phyloP scores from a whole-genome alignment of 108 stramenopile genomes.

The Pseudonitzschia multiseries region DNA sequence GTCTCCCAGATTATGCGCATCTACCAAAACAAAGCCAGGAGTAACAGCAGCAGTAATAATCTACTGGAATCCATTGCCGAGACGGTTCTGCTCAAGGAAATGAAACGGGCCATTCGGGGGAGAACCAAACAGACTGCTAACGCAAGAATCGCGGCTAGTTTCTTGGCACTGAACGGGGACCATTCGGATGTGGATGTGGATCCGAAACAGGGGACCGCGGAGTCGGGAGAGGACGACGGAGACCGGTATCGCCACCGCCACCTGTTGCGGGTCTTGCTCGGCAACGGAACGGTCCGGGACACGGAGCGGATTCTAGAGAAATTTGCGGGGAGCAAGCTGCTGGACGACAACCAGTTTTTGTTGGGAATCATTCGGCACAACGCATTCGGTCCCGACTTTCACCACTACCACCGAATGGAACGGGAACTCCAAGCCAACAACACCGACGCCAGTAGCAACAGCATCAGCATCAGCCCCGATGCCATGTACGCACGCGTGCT shows the following conservation, averaged over 20 bases:
- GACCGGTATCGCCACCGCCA: slow-evolving; percentile 5
- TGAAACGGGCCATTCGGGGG: slow-evolving; percentile 28
- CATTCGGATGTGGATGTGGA: neutral
- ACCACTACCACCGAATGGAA: slow-evolving; percentile 40
- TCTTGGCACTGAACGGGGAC: slow-evolving; percentile 20
- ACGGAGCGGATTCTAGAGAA: neutral
- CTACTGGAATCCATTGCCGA: slow-evolving; percentile 57
- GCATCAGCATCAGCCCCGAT: neutral
- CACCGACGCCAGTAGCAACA: neutral
- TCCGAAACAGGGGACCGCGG: neutral
- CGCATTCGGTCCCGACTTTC: slow-evolving; percentile 84
- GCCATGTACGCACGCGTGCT: slow-evolving; percentile 44
- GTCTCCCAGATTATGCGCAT: slow-evolving; percentile 13
- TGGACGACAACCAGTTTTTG: slow-evolving; percentile 36
- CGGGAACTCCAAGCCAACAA: neutral
- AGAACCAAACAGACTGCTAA: neutral
- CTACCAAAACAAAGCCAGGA: slow-evolving; percentile 19
- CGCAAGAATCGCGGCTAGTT: slow-evolving; percentile 9
- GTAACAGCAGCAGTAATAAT: neutral
- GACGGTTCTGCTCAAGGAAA: slow-evolving; percentile 47
- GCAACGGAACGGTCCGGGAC: neutral
- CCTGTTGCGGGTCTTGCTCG: neutral
- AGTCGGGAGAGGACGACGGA: slow-evolving; percentile 25
- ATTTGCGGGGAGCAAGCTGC: too few species aligned
- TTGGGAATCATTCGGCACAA: slow-evolving; percentile 58